Conservation (phyloP, 75 land plant species). For the Cunninghamia lanceolata region DNA sequence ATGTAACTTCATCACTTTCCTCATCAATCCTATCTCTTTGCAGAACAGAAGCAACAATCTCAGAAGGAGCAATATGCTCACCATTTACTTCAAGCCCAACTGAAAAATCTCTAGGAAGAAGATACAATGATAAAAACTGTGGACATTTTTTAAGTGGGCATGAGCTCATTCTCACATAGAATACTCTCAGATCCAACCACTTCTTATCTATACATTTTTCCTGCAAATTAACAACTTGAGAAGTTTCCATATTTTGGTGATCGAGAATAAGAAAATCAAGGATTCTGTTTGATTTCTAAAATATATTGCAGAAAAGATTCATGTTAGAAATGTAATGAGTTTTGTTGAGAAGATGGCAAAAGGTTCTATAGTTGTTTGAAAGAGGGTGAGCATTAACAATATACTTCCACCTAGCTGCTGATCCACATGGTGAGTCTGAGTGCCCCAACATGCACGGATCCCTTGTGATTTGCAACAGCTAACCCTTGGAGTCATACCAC, state of each 20-base stretch:
- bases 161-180: constrained; percentile 28
- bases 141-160: constrained; percentile 49
- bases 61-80: constrained; percentile 38
- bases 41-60: constrained; percentile 43
- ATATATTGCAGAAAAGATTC: background rate
- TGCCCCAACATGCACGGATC: background rate
- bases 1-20: constrained; percentile 75
- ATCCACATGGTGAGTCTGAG: background rate
- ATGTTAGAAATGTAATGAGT: background rate
- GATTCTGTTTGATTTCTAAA: background rate
- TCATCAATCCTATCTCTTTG: constrained; percentile 81
- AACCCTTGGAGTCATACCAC: too few species aligned
- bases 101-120: constrained; percentile 51
- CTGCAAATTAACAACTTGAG: background rate
- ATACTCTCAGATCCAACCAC: constrained; percentile 37
- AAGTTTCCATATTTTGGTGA: background rate
- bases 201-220: background rate
- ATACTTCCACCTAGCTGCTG: background rate
- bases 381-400: background rate
- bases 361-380: background rate
- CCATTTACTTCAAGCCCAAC: constrained; percentile 84
- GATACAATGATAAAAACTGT: constrained; percentile 56
- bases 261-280: background rate
- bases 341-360: background rate
- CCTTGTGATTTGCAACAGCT: background rate